Evolutionary conservation across 345 rosid genomes (phyloP).

Genomic region (Rhizophora mangle): DNA sequence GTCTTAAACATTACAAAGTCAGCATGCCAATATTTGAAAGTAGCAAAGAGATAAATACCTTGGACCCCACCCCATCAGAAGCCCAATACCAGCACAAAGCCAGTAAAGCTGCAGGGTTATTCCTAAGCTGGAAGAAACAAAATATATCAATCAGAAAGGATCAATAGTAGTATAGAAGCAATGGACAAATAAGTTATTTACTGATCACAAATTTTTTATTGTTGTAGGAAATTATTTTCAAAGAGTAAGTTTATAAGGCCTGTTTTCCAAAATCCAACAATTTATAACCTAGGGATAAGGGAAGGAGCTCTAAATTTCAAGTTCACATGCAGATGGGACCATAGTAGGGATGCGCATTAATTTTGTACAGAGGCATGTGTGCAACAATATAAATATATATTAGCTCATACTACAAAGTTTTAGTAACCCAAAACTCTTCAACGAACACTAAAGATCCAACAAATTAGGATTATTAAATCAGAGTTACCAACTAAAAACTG

Average conservation of each 20-base stretch:
- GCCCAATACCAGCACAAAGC: slow-evolving; percentile 99
- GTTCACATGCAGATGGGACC: too few species aligned
- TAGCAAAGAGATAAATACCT: slow-evolving; percentile 44
- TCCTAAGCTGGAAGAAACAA: slow-evolving; percentile 53
- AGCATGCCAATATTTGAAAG: slow-evolving; percentile 6
- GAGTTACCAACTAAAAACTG: neutral
- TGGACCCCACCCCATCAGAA: slow-evolving; percentile 84
- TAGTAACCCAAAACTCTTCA: neutral
- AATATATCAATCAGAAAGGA: slow-evolving; percentile 7
- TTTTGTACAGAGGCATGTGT: too few species aligned
- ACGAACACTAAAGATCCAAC: neutral
- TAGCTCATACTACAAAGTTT: neutral
- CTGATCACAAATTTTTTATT: too few species aligned
- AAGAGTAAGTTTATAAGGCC: too few species aligned
- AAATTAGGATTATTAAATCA: neutral
- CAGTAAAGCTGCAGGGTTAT: slow-evolving; percentile 92
- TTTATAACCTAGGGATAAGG: too few species aligned
- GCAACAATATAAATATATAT: neutral
- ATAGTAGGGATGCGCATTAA: too few species aligned
- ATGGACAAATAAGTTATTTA: too few species aligned
- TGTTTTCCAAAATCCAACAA: too few species aligned
- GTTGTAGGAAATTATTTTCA: too few species aligned
- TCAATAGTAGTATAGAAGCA: too few species aligned
- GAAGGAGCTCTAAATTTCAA: too few species aligned
- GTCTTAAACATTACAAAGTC: slow-evolving; percentile 9